phyloP scores from a whole-genome alignment of 1,139 yeast genomes.

The Geotrichum bryndzae region DNA sequence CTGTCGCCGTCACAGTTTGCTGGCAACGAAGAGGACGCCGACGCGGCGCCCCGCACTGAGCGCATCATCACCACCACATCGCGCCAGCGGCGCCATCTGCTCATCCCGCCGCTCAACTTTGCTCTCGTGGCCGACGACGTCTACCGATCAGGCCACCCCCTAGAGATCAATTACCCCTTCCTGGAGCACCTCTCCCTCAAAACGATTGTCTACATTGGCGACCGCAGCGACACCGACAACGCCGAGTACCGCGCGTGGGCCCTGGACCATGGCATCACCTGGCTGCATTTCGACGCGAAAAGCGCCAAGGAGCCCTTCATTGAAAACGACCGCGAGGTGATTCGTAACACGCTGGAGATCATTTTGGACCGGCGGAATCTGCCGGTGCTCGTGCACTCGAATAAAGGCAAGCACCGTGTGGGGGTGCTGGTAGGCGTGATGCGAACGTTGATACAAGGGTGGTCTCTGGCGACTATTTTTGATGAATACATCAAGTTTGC shows the following conservation, averaged over 20 bases:
- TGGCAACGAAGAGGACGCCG: too few species aligned
- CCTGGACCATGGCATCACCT: constrained; percentile 46
- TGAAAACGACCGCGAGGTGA: constrained; percentile 50
- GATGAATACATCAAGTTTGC: constrained; percentile 93
- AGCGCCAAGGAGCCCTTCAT: constrained; percentile 73
- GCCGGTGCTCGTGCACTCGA: constrained; percentile 84
- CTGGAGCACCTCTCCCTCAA: constrained; percentile 59
- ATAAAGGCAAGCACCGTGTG: constrained; percentile 91
- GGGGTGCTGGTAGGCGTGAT: constrained; percentile 87
- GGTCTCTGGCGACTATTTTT: constrained; percentile 89
- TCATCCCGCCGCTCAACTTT: constrained; percentile 87
- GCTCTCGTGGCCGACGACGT: constrained; percentile 81
- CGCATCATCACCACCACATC: too few species aligned
- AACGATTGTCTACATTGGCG: constrained; percentile 81
- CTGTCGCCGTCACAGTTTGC: too few species aligned
- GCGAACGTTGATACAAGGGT: constrained; percentile 79
- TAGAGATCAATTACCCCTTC: constrained; percentile 75
- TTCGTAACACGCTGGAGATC: constrained; percentile 56
- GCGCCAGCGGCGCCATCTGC: constrained; percentile 18
- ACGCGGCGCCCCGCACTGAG: too few species aligned
- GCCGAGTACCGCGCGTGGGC: constrained; percentile 65
- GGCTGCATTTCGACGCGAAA: constrained; percentile 59
- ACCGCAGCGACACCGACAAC: constrained; percentile 48
- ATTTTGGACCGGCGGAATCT: constrained; percentile 66
- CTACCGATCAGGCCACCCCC: constrained; percentile 91